Percentiles rank a stretch among this genome's conserved stretches.
Conservation (phyloP, 2,329 filamentous ascomycete genomes). For the Erysiphe neolycopersici region DNA sequence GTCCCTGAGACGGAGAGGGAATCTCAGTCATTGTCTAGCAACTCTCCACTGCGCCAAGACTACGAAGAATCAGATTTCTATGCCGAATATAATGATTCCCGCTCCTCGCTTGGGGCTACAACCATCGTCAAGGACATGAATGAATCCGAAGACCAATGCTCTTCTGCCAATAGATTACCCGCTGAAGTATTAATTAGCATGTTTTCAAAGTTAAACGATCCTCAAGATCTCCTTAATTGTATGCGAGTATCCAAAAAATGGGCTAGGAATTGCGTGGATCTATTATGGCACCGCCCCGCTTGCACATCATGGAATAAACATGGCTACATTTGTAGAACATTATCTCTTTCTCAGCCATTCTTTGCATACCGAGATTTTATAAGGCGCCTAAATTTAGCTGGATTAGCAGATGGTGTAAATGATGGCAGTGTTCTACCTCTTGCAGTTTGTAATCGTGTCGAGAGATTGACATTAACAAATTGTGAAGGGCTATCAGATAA, state of each 20-base stretch:
- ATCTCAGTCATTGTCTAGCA: conserved; percentile 27
- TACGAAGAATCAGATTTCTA: conserved; percentile 92
- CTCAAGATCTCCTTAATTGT: conserved; percentile 56
- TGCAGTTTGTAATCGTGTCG: conserved; percentile 63
- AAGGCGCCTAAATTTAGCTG: conserved; percentile 71
- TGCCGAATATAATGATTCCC: conserved; percentile 66
- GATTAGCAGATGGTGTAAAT: conserved; percentile 46
- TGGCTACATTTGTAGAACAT: conserved; percentile 51
- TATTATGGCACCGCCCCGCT: conserved; percentile 81
- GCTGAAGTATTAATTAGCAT: conserved; percentile 88
- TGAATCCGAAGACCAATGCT: conserved; percentile 37
- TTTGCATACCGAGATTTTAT: conserved; percentile 80
- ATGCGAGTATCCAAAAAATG: conserved; percentile 89
- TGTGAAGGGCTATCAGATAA: conserved; percentile 65
- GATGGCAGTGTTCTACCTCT: conserved; percentile 74
- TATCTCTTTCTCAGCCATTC: conserved; percentile 45
- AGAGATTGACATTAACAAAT: conserved; percentile 76
- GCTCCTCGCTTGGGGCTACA: conserved; percentile 67
- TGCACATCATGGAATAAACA: conserved; percentile 74
- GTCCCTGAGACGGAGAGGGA: conserved; percentile 11
- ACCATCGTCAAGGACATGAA: conserved; percentile 44
- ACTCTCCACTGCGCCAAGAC: conserved; percentile 47
- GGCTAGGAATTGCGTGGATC: conserved; percentile 75
- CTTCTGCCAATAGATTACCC: conserved; percentile 65
- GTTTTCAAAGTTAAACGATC: conserved; percentile 55